A percentile compares a stretch with the other conserved stretches of the same genome.
Conservation (phyloP, 176 grass and related monocot species). For the Bonia amplexicaulis region DNA sequence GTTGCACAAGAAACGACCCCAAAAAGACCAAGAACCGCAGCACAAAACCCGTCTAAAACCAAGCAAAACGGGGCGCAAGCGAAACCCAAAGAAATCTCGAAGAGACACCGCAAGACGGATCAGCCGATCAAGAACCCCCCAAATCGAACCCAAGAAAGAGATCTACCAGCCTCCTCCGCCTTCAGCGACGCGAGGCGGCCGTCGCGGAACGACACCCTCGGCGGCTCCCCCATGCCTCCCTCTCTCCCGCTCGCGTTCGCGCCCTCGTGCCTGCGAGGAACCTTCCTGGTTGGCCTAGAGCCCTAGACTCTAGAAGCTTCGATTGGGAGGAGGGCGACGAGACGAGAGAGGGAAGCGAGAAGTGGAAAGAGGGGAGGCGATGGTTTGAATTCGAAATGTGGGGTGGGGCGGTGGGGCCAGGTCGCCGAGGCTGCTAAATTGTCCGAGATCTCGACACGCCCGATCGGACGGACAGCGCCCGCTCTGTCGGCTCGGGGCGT, state of each 20-base stretch:
- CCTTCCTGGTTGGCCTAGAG: neutral
- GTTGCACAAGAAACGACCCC: neutral
- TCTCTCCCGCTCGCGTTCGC: neutral
- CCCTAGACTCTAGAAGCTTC: constrained; percentile 20
- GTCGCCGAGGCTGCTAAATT: constrained; percentile 4
- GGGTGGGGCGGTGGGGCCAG: neutral
- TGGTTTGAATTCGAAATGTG: constrained; percentile 48
- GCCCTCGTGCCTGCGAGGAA: no score
- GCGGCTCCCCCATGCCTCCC: constrained; percentile 34
- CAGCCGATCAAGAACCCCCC: neutral
- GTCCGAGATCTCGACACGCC: constrained; percentile 19
- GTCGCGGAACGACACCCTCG: constrained; percentile 60
- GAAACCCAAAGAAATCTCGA: neutral
- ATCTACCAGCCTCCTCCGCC: constrained; percentile 75
- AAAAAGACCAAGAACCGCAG: neutral
- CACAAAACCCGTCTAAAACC: neutral
- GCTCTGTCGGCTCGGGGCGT: neutral
- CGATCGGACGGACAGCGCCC: constrained; percentile 28
- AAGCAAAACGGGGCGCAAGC: neutral
- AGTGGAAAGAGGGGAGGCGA: neutral
- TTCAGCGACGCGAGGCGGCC: constrained; percentile 63
- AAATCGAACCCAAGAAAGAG: neutral
- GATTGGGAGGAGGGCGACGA: neutral
- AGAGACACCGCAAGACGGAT: neutral
- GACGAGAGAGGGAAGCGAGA: neutral